Conservation (phyloP, 2,329 filamentous ascomycete species). For the Colletotrichum spaethianum region DNA sequence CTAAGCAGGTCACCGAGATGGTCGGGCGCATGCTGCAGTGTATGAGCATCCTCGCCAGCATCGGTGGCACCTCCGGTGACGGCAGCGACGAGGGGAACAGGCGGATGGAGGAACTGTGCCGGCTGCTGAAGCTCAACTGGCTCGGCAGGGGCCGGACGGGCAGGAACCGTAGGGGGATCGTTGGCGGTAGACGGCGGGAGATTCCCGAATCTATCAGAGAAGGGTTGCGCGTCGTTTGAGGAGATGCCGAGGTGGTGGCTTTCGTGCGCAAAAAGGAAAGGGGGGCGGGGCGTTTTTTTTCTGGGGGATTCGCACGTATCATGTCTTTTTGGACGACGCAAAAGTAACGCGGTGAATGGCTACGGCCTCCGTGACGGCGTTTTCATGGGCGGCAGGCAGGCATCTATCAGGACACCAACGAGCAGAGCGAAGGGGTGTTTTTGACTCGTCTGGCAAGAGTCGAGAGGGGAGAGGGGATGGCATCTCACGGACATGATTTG, state of each 20-base stretch:
- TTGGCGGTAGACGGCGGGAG: conserved; percentile 74
- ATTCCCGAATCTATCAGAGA: conserved; percentile 49
- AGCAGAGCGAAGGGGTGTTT: background rate
- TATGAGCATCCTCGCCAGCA: conserved; percentile 87
- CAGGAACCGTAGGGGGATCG: conserved; percentile 89
- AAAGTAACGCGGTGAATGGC: conserved; percentile 26
- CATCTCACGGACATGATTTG: background rate
- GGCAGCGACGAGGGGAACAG: conserved; percentile 80
- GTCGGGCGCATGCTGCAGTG: conserved; percentile 97
- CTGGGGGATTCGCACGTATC: conserved; percentile 17
- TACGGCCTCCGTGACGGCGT: conserved; percentile 41
- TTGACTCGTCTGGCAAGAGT: background rate
- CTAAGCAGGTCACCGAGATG: conserved; percentile 90
- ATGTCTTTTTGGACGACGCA: background rate
- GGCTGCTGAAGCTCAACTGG: conserved; percentile 97
- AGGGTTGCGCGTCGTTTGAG: conserved; percentile 54
- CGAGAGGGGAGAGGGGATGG: background rate
- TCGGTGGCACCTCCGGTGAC: conserved; percentile 58
- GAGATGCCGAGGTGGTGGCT: background rate
- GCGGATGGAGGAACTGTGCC: conserved; percentile 86
- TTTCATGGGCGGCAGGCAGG: conserved; percentile 17
- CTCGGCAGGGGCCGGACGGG: conserved; percentile 91
- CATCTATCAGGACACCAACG: background rate
- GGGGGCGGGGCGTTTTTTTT: conserved; percentile 4
- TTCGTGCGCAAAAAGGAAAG: background rate